phyloP scores from a whole-genome alignment of 306 rosid genomes.

The Rosa rugosa region DNA sequence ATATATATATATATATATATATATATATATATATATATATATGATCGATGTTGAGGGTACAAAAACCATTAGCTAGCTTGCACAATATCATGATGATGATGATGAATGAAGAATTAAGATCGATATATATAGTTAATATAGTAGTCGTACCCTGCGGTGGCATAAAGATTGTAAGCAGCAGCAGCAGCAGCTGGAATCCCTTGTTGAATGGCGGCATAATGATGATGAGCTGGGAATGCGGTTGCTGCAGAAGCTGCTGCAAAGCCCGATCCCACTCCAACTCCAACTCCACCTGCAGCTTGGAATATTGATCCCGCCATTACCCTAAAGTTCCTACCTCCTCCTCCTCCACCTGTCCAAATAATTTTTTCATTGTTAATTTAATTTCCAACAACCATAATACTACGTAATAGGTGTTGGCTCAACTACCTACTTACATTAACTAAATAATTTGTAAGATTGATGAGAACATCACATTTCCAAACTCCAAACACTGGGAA shows the following conservation, averaged over 20 bases:
- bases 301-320: slow-evolving; percentile 63
- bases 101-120: background rate
- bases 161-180: slow-evolving; percentile 66
- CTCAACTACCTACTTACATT: background rate
- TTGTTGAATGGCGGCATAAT: slow-evolving; percentile 94
- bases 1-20: too few relatives aligned
- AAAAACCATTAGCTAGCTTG: background rate
- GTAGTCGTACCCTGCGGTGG: slow-evolving; percentile 27
- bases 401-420: background rate
- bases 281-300: slow-evolving; percentile 69
- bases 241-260: slow-evolving; percentile 61
- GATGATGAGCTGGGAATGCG: slow-evolving; percentile 62
- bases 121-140: background rate
- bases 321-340: slow-evolving; percentile 82
- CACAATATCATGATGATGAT: background rate
- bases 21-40: too few relatives aligned
- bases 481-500: background rate
- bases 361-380: background rate
- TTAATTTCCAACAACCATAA: background rate
- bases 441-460: background rate
- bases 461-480: background rate
- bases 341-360: slow-evolving; percentile 37
- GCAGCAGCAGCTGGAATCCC: slow-evolving; percentile 75
- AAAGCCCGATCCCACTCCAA: slow-evolving; percentile 62
- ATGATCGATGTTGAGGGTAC: too few relatives aligned